These are phyloP conservation scores for Trametes cubensis DNA, from an alignment of 768 basidiomycete species.

Conservation along the genomic window DNA sequence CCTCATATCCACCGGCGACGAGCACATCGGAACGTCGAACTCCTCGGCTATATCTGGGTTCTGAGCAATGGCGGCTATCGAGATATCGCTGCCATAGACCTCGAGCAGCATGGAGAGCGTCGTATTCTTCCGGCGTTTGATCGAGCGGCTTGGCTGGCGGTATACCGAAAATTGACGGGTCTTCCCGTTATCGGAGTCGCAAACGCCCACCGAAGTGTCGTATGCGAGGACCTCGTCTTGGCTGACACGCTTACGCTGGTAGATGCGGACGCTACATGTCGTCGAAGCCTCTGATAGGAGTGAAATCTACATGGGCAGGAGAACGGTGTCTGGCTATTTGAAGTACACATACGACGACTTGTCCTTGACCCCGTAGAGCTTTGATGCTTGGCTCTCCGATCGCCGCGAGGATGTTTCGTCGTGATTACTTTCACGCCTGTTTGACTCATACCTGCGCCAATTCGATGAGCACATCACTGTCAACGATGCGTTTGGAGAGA, in stretches of 20 bases:
- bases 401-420: not conserved
- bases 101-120: slow-evolving; percentile 13
- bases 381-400: not conserved
- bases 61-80: not conserved
- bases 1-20: slow-evolving; percentile 23
- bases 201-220: slow-evolving; percentile 16
- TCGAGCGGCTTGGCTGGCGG: slow-evolving; percentile 4
- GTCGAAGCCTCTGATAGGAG: slow-evolving; percentile 1
- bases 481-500: not conserved
- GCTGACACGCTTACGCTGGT: slow-evolving; percentile 18
- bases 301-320: not conserved
- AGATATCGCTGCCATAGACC: not conserved
- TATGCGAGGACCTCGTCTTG: slow-evolving; percentile 12
- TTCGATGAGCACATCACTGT: not conserved
- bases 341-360: slow-evolving; percentile 1
- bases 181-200: slow-evolving; percentile 7
- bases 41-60: not conserved
- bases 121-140: slow-evolving; percentile 6
- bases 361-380: not conserved
- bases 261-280: slow-evolving; percentile 17
- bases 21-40: slow-evolving; percentile 13
- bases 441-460: slow-evolving; percentile 13
- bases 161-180: slow-evolving; percentile 10
- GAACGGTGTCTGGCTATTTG: not conserved
- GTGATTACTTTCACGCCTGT: slow-evolving; percentile 12